Evolutionary conservation across 2,329 filamentous ascomycete species (phyloP), one percentile per base, ranked within the genome.

Genomic region (Diaporthe aspalathi): DNA sequence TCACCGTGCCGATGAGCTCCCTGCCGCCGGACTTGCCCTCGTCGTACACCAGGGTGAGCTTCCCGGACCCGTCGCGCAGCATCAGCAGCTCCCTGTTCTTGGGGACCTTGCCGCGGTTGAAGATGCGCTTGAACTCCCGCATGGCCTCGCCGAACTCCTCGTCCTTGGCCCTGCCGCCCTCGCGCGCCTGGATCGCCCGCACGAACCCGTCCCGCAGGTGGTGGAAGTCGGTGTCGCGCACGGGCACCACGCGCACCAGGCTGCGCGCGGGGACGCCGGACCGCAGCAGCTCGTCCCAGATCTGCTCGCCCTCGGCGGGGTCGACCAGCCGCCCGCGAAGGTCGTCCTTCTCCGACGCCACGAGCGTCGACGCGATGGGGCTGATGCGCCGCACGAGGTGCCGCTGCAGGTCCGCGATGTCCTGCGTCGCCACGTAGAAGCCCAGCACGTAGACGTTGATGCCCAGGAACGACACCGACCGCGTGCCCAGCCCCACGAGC

Each of bases 381-480:
- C 94, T 94, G 76, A 97, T 89, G 73, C 90, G 90, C 78, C 91
- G 91, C 73, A 97, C 88, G 38, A 98, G 87, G 54, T 90, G 89
- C 75, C 88, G 86, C 81, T 98, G 95, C 50, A 99, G 86, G n/a
- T 88, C 86, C 5, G 91, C 90, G 72, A 99, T 90, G 78, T 97
- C 94, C 47, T 91, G 85, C 0, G 92, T 95, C 32, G 94, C 93
- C 32, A 98, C 88, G 83, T 99, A 99, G 76, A 97, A 90, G 20
- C 95, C 96, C 0, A 97, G 93, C 22, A 98, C 93, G 83, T 99
- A 99, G 67, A 99, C 96, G 80, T 97, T 92, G 54, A 99, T 94
- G 62, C 89, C 85, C 54, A 98, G 84, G 81, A 98, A 97, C 29
- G 93, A 97, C 40, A 99, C 96, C 1, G 92, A 94, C 69, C 96